Percentiles rank a stretch among this genome's conserved stretches.
Evolutionary conservation across 768 basidiomycete species (phyloP).

Genomic region (Tylopilus sp.): DNA sequence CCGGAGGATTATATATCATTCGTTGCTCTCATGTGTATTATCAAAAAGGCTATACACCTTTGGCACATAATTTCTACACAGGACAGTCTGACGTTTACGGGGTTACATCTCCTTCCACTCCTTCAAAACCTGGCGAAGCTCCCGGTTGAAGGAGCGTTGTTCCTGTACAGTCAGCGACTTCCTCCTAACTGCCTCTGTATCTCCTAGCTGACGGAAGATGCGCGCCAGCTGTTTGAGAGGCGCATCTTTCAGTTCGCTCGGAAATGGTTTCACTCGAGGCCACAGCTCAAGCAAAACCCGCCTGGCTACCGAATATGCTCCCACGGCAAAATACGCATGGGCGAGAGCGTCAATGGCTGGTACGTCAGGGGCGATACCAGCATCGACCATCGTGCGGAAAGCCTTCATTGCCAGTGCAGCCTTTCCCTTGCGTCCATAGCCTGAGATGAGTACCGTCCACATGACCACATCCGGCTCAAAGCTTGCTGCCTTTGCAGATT

Average conservation of each 20-base stretch:
- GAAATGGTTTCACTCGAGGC: conserved; percentile 61
- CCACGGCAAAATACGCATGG: conserved; percentile 61
- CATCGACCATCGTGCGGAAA: conserved; percentile 61
- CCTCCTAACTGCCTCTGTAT: conserved; percentile 11
- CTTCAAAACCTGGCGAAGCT: conserved; percentile 30
- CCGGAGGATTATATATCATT: not conserved
- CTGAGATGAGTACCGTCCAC: conserved; percentile 76
- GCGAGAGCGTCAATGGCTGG: conserved; percentile 68
- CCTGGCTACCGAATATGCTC: conserved; percentile 48
- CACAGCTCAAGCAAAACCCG: conserved; percentile 58
- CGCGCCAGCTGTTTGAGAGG: conserved; percentile 44
- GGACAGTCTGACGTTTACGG: not conserved
- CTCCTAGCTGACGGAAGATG: conserved; percentile 39
- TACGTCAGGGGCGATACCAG: conserved; percentile 65
- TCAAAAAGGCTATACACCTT: not conserved
- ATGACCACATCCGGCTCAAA: conserved; percentile 59
- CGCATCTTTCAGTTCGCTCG: conserved; percentile 41
- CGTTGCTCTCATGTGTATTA: not conserved
- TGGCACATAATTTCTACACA: not conserved
- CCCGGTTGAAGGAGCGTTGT: conserved; percentile 37
- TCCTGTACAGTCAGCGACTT: conserved; percentile 29
- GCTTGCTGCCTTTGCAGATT: conserved; percentile 45
- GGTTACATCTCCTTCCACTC: conserved; percentile 22
- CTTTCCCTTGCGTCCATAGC: conserved; percentile 58
- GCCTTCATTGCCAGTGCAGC: conserved; percentile 49